Conservation (phyloP, 768 basidiomycete genomes). For the Pisolithus microcarpus region DNA sequence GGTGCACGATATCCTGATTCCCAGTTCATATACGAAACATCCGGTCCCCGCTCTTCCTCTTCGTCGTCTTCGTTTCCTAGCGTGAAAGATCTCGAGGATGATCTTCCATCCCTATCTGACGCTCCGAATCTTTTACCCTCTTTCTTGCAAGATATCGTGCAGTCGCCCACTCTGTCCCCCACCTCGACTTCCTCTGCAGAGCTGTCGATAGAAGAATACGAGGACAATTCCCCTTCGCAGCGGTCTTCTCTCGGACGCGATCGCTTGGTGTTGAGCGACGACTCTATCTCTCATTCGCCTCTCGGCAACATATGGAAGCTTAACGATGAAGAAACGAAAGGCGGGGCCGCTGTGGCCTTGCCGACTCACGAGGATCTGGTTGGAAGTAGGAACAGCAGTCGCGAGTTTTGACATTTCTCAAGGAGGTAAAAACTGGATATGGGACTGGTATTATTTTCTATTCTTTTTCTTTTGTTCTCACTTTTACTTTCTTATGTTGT, state of each 20-base stretch:
- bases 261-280: slow-evolving; percentile 18
- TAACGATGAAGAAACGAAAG: slow-evolving; percentile 63
- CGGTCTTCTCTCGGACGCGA: slow-evolving; percentile 21
- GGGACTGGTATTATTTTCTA: background rate
- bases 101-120: slow-evolving; percentile 28
- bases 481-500: background rate
- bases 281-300: slow-evolving; percentile 26
- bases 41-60: slow-evolving; percentile 34
- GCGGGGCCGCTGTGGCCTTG: slow-evolving; percentile 43
- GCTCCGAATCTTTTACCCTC: slow-evolving; percentile 57
- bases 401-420: slow-evolving; percentile 29
- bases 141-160: slow-evolving; percentile 69
- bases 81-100: slow-evolving; percentile 18
- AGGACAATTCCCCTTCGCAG: slow-evolving; percentile 29
- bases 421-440: slow-evolving; percentile 16
- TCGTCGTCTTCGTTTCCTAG: slow-evolving; percentile 30
- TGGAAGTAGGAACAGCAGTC: slow-evolving; percentile 35
- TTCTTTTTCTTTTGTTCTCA: background rate
- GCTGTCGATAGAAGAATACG: slow-evolving; percentile 52
- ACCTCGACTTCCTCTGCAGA: slow-evolving; percentile 62
- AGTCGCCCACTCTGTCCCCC: slow-evolving; percentile 59
- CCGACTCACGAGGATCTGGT: slow-evolving; percentile 34
- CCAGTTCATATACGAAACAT: slow-evolving; percentile 68
- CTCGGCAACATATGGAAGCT: slow-evolving; percentile 61
- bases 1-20: slow-evolving; percentile 38